Base-by-base conservation (phyloP, 306 rosid genomes). In the Heteromeles arbutifolia region DNA sequence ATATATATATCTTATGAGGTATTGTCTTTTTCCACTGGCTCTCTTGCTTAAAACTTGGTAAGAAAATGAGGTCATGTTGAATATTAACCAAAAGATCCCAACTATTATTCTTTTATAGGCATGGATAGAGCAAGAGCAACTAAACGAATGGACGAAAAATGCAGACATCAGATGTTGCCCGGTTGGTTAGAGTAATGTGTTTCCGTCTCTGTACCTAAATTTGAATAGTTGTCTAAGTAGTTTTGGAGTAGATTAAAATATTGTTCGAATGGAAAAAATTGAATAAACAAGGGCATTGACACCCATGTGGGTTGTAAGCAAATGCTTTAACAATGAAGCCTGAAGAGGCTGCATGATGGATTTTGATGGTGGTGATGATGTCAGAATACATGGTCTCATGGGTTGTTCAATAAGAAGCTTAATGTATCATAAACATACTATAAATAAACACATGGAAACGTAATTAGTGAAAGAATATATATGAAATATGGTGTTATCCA, bases 251-350 rank as follows among this genome's bases (percentile, higher is more conserved):
- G 21, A 18, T 50, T 15, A 50, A 15, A 50, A 50, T 50, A 50
- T 50, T 50, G 21, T 50, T 50, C 21, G 54, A 50, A 50, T 5
- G 56, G 8, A 5, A 48, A 48, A 15, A 15, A 4, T 14, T 48
- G 44, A 56, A 21, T 7, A 9, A 56, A 21, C 12, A 22, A 56
- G 0, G 25, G 17, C 3, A 4, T 44, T 25, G 62, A 44, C 43
- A 64, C 54, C 76, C 78, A 62, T 48, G 84, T 65, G 84, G 74
- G 68, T 63, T 48, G 81, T 62, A 67, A 52, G 62, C 66, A 69
- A 53, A 25, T 76, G 71, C 59, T 44, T 72, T 32, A 48, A 78
- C 59, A 31, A 39, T 29, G 69, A 62, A 70, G 24, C 70, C 59
- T 70, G 18, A 41, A 79, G 32, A 31, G 73, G 14, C 21, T 67